Evolutionary conservation across 345 rosid species (phyloP).

Genomic region (Murraya paniculata): DNA sequence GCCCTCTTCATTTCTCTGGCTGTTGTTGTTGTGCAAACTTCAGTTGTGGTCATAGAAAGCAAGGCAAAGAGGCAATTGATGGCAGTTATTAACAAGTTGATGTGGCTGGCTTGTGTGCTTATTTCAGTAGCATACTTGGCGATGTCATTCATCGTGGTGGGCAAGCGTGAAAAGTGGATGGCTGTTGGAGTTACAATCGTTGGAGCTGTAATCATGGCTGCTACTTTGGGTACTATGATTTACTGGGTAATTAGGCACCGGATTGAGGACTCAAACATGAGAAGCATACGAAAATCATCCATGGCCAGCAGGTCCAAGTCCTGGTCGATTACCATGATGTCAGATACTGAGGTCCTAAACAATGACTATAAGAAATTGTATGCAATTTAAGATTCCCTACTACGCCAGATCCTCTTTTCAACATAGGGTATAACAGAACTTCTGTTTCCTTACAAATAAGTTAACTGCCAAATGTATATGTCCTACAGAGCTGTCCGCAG

Average conservation of each 20-base stretch:
- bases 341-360: constrained; percentile 61
- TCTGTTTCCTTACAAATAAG: not conserved
- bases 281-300: constrained; percentile 60
- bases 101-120: constrained; percentile 94
- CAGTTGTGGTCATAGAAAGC: constrained; percentile 87
- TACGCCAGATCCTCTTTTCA: not conserved
- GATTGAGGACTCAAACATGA: constrained; percentile 69
- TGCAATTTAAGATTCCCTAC: constrained; percentile 43
- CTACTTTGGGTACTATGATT: constrained; percentile 92
- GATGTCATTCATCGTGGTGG: constrained; percentile 79
- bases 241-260: constrained; percentile 87
- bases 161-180: constrained; percentile 66
- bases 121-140: constrained; percentile 76
- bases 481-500: not conserved
- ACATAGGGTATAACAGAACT: not conserved
- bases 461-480: constrained; percentile 17
- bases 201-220: constrained; percentile 76
- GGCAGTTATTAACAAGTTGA: constrained; percentile 86
- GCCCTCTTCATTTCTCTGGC: constrained; percentile 93
- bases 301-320: constrained; percentile 63
- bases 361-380: constrained; percentile 76
- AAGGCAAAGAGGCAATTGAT: constrained; percentile 96
- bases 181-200: constrained; percentile 77
- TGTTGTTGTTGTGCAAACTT: constrained; percentile 93
- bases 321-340: constrained; percentile 47